A percentile compares a stretch with the other conserved stretches of the same genome.
phyloP scores from a whole-genome alignment of 495 filamentous ascomycete genomes.

The Trichoderma gamsii region DNA sequence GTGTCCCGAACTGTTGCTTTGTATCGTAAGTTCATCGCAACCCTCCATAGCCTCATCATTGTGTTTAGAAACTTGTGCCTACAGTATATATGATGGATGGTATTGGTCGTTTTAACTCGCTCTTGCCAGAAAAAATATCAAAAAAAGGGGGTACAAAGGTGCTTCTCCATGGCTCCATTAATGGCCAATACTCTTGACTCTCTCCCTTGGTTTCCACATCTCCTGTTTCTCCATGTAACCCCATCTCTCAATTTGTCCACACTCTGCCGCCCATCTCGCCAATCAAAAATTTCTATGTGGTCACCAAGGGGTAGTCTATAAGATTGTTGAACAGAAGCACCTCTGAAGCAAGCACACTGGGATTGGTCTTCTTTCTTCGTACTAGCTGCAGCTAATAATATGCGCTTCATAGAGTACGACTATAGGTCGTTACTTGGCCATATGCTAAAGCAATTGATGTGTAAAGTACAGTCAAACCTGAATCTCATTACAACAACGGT shows the following conservation, averaged over 20 bases:
- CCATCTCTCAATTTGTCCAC: not conserved
- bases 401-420: not conserved
- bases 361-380: not conserved
- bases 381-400: not conserved
- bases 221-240: too few species aligned
- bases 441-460: not conserved
- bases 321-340: not conserved
- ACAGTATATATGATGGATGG: too few species aligned
- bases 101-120: too few species aligned
- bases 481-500: conserved; percentile 5
- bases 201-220: too few species aligned
- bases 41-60: too few species aligned
- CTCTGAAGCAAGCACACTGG: not conserved
- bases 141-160: too few species aligned
- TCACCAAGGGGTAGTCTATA: not conserved
- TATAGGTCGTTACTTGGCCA: not conserved
- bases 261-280: conserved; percentile 2
- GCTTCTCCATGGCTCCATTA: too few species aligned
- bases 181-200: too few species aligned
- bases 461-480: not conserved
- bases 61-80: too few species aligned
- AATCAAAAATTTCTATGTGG: not conserved
- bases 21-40: too few species aligned
- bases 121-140: too few species aligned
- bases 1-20: not conserved